Conservation (phyloP, 495 filamentous ascomycete genomes). For the Usnea hakonensis region DNA sequence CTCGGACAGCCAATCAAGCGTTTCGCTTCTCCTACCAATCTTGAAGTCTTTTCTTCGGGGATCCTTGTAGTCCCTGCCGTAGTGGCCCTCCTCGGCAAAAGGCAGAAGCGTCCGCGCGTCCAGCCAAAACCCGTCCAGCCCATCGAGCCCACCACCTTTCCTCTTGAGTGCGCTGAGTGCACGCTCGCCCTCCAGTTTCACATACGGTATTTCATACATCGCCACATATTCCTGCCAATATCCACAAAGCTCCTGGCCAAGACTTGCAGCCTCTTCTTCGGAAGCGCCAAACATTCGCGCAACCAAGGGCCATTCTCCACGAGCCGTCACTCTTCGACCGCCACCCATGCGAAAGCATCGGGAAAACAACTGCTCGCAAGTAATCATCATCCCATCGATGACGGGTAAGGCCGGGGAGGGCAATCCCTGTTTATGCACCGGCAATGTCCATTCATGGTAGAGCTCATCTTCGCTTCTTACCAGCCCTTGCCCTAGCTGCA, state of each 20-base stretch:
- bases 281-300: not conserved
- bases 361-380: not conserved
- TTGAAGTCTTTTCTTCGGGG: constrained; percentile 5
- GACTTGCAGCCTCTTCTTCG: not conserved
- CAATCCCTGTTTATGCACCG: not conserved
- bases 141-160: no score
- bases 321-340: not conserved
- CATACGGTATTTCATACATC: not conserved
- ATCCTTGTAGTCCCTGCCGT: not conserved
- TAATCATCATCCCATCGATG: not conserved
- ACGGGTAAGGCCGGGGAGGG: not conserved
- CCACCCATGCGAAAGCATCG: not conserved
- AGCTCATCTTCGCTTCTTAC: not conserved
- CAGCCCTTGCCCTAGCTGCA: not conserved
- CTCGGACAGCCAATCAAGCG: constrained; percentile 7
- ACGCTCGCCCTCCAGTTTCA: not conserved
- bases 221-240: not conserved
- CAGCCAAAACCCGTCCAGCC: no score
- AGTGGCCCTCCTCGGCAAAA: not conserved
- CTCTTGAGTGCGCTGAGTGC: no score
- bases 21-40: constrained; percentile 1
- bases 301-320: not conserved
- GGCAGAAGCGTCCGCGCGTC: not conserved
- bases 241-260: not conserved
- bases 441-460: not conserved